Evolutionary conservation across 768 basidiomycete genomes (phyloP).

Genomic region (Tulasnella sp.): DNA sequence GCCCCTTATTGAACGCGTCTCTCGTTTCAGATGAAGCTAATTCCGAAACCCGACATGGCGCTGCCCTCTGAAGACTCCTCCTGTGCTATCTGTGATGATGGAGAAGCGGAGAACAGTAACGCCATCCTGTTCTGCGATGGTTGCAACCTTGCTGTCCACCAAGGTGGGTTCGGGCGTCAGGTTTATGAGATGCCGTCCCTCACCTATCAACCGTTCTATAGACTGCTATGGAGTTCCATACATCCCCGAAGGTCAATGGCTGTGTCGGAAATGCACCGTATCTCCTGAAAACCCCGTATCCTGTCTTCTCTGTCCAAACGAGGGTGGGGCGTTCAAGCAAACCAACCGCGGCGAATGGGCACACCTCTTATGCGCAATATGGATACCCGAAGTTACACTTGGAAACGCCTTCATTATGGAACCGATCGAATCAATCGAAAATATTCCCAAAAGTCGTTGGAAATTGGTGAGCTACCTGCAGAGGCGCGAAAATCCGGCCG

Average conservation of each 20-base stretch:
- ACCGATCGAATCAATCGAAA: slow-evolving; percentile 85
- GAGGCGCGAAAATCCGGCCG: slow-evolving; percentile 18
- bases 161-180: slow-evolving; percentile 52
- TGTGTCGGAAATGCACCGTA: slow-evolving; percentile 96
- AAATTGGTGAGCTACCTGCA: slow-evolving; percentile 65
- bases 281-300: slow-evolving; percentile 97
- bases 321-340: slow-evolving; percentile 98
- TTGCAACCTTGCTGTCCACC: slow-evolving; percentile 98
- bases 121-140: slow-evolving; percentile 99
- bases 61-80: slow-evolving; percentile 93
- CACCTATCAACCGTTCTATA: slow-evolving; percentile 37
- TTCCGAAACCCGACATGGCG: slow-evolving; percentile 82
- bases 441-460: slow-evolving; percentile 87
- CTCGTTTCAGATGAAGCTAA: slow-evolving; percentile 73
- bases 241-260: slow-evolving; percentile 99
- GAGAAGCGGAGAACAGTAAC: slow-evolving; percentile 97
- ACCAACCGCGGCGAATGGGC: slow-evolving; percentile 91
- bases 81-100: slow-evolving; percentile 96
- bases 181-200: background rate
- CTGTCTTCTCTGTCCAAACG: slow-evolving; percentile 93
- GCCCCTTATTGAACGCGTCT: background rate
- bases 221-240: slow-evolving; percentile 99
- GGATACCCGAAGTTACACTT: slow-evolving; percentile 91
- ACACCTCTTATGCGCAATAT: slow-evolving; percentile 93
- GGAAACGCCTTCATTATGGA: slow-evolving; percentile 98